A percentile compares a stretch with the other conserved stretches of the same genome.
Conservation (phyloP, 2,329 filamentous ascomycete genomes). For the Penicillium fuscoglaucum region DNA sequence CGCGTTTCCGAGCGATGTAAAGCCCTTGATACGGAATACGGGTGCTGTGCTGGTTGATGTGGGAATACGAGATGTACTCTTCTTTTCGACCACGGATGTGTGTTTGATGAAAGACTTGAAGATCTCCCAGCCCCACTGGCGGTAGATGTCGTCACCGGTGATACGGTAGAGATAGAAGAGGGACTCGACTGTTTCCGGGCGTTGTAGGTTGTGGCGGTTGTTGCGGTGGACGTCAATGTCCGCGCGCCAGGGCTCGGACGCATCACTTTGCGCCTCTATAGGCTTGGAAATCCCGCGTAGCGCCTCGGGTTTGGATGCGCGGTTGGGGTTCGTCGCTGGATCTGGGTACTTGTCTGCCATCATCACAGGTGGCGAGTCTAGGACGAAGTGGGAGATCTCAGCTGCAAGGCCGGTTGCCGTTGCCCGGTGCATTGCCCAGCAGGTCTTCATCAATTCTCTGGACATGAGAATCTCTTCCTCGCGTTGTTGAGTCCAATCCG, state of each 20-base stretch:
- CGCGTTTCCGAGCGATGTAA: constrained; percentile 77
- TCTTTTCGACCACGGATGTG: constrained; percentile 73
- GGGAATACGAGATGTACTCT: constrained; percentile 13
- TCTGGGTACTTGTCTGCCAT: constrained; percentile 41
- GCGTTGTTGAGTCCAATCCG: constrained; percentile 73
- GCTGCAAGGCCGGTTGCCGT: constrained; percentile 89
- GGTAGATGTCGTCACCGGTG: constrained; percentile 83
- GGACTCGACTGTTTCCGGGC: constrained; percentile 94
- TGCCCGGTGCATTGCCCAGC: constrained; percentile 94
- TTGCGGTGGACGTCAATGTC: constrained; percentile 78
- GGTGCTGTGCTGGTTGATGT: constrained; percentile 6
- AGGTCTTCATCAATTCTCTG: constrained; percentile 89
- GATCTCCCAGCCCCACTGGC: constrained; percentile 98
- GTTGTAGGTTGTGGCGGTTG: constrained; percentile 91
- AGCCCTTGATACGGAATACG: constrained; percentile 55
- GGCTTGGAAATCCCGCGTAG: constrained; percentile 37
- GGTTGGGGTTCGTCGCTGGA: constrained; percentile 34
- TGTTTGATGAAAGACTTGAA: constrained; percentile 88
- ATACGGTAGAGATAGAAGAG: constrained; percentile 99
- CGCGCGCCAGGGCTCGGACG: constrained; percentile 60
- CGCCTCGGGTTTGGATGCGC: constrained; percentile 36
- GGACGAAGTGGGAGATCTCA: constrained; percentile 89
- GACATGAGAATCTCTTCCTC: constrained; percentile 87
- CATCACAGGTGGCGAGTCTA: constrained; percentile 65
- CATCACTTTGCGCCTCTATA: constrained; percentile 31